These are phyloP conservation scores for Cardamine occulta DNA, from an alignment of 345 rosid species.

Conservation along the genomic window DNA sequence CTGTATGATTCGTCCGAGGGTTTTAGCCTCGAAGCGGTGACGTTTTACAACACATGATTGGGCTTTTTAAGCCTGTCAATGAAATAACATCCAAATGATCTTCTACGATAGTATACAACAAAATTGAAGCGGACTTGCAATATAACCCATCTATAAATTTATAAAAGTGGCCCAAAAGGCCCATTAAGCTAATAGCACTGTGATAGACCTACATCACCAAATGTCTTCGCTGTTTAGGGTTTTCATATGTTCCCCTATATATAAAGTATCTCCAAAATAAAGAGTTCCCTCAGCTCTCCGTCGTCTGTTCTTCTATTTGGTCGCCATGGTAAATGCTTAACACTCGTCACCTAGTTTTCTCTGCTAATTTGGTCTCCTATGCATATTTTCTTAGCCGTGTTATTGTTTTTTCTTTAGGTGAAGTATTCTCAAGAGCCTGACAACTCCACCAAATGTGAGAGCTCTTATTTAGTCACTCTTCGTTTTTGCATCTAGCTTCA, in stretches of 20 bases:
- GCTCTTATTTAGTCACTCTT: neutral
- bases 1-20: slow-evolving; percentile 8
- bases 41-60: neutral
- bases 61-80: slow-evolving; percentile 13
- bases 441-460: slow-evolving; percentile 79
- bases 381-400: neutral
- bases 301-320: neutral
- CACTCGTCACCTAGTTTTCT: neutral
- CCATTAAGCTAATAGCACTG: neutral
- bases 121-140: neutral
- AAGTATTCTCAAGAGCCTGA: slow-evolving; percentile 97
- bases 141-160: neutral
- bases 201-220: neutral
- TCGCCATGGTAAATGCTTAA: slow-evolving; percentile 35
- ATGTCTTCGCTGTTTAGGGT: slow-evolving; percentile 24
- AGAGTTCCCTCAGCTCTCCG: neutral
- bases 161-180: neutral
- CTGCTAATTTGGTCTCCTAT: neutral
- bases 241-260: slow-evolving; percentile 20
- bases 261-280: neutral
- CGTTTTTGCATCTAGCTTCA: neutral
- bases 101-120: neutral
- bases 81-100: no score
- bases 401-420: slow-evolving; percentile 52
- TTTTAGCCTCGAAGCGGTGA: slow-evolving; percentile 21